Base-by-base conservation (phyloP, 2,329 filamentous ascomycete species). In the Rhexocercosporidium sp. region DNA sequence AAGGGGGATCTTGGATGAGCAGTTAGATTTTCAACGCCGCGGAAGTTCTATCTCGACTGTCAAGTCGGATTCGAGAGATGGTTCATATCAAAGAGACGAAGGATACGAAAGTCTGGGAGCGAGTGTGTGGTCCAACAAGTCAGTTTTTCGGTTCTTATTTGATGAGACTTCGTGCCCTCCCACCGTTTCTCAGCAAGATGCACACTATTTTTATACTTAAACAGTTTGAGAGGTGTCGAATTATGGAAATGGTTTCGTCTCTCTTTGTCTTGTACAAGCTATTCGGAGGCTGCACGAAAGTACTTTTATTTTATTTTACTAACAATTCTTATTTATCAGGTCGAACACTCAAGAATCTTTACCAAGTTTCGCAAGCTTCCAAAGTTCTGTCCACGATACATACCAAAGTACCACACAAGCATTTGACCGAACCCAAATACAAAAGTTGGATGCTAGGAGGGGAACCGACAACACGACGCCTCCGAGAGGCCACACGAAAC, bases 1-100 rank as follows among this genome's bases (percentile, higher is more conserved):
- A 59, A 74, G 68, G 62, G 73, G 69, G 46, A 57, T 66, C 29
- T 66, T 67, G 65, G 71, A 74, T 20, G 73, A 76, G 18, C 72
- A 71, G 54, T 69, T 72, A 29, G 76, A 78, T 6, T 68, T 69
- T 61, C 59, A 64, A 22, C 75, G 75, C 16, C 79, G 80, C 61
- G 77, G 77, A 66, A 79, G 78, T 68, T 80, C 80, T 56, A 78
- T 76, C 25, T 70, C 76, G 56, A 79, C 77, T 59, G 76, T 84
- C 59, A 85, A 81, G 74, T 79, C 84, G 65, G 82, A 79, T 53
- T 78, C 44, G 39, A 66, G 65, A 62, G 67, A 74, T 31, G 71
- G 70, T 59, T 69, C 61, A 51, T 76, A 69, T 63, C 72, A 67
- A 54, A 62, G 34, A 54, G 78, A 79, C 61, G 78, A 79, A 72